Conservation (phyloP, 164 flowering plant species). For the Akebia trifoliata region DNA sequence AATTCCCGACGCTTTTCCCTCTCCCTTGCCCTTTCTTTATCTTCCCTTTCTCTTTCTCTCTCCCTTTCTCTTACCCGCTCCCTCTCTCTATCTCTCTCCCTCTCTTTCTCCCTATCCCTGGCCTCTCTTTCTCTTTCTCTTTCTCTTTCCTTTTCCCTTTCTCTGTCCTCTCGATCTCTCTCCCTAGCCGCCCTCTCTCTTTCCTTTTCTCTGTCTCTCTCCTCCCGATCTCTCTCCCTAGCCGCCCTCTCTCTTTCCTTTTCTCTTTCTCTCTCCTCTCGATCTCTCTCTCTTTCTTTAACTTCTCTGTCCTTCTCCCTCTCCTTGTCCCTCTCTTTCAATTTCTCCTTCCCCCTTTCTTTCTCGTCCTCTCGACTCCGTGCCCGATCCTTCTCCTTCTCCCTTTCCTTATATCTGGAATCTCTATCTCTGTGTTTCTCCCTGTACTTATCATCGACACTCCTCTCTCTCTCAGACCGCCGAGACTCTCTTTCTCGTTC, state of each 20-base stretch:
- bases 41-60: conserved; percentile 18
- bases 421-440: conserved; percentile 28
- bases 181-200: conserved; percentile 8
- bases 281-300: conserved; percentile 23
- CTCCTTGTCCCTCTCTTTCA: conserved; percentile 22
- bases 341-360: conserved; percentile 25
- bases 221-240: conserved; percentile 13
- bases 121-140: conserved; percentile 20
- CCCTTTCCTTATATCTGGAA: conserved; percentile 31
- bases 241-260: conserved; percentile 21
- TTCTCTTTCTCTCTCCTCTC: conserved; percentile 27
- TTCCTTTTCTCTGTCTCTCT: conserved; percentile 14
- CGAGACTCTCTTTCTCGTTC: conserved; percentile 26
- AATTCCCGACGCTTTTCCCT: conserved; percentile 18
- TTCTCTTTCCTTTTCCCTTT: conserved; percentile 7
- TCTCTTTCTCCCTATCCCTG: conserved; percentile 17
- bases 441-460: conserved; percentile 30
- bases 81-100: conserved; percentile 14
- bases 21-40: conserved; percentile 19
- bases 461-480: conserved; percentile 27
- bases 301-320: conserved; percentile 19
- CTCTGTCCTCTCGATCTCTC: conserved; percentile 7
- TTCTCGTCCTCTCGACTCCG: conserved; percentile 20
- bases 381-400: conserved; percentile 18
- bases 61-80: conserved; percentile 11